These are phyloP conservation scores for Fomitopsis pulvina DNA, from an alignment of 768 basidiomycete species.

Conservation along the genomic window DNA sequence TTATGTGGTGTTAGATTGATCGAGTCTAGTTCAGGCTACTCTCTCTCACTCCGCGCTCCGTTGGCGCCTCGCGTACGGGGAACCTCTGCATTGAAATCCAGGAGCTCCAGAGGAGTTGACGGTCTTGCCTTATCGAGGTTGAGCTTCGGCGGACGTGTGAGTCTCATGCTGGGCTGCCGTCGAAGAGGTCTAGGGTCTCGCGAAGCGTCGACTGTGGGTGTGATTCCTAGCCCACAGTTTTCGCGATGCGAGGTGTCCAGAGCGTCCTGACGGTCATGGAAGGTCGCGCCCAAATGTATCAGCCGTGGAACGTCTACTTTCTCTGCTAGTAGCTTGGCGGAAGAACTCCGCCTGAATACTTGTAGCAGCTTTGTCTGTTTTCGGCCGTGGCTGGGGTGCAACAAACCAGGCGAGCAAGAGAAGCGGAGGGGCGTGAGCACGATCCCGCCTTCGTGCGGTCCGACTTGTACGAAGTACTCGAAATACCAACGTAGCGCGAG, in stretches of 20 bases:
- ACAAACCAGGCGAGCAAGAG: constrained; percentile 62
- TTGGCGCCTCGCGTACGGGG: not conserved
- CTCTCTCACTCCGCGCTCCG: not conserved
- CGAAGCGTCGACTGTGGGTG: not conserved
- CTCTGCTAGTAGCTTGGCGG: constrained; percentile 58
- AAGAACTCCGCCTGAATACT: constrained; percentile 62
- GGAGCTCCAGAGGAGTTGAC: not conserved
- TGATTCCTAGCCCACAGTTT: not conserved
- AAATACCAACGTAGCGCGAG: constrained; percentile 65
- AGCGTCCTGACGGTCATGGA: not conserved
- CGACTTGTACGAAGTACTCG: constrained; percentile 69
- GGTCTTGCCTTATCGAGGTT: not conserved
- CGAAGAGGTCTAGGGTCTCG: not conserved
- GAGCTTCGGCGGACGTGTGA: not conserved
- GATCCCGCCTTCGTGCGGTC: constrained; percentile 53
- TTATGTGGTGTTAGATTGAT: too few species aligned
- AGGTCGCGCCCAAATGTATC: too few species aligned
- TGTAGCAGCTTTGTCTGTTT: constrained; percentile 58
- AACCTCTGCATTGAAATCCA: not conserved
- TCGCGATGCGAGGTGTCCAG: not conserved
- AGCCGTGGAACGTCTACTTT: not conserved
- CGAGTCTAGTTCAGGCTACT: too few species aligned
- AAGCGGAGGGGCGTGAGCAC: constrained; percentile 66
- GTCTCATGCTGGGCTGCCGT: not conserved
- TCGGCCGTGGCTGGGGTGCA: constrained; percentile 58